These are phyloP conservation scores for Saitozyma podzolica DNA, from an alignment of 768 basidiomycete species.

Conservation along the genomic window DNA sequence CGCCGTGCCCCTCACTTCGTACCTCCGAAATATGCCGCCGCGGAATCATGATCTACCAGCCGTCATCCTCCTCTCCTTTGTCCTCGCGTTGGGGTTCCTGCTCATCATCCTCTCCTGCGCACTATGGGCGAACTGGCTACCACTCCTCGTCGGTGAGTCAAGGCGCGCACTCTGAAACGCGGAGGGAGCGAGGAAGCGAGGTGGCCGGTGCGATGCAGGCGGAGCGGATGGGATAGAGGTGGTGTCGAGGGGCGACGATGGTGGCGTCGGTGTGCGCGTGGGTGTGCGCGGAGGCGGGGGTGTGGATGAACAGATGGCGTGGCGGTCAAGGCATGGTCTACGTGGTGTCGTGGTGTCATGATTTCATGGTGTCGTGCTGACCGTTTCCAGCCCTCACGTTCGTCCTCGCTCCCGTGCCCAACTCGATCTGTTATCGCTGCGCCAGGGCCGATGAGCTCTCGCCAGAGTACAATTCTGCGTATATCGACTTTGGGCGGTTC, in stretches of 20 bases:
- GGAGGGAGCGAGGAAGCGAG: no score
- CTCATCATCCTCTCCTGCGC: slow-evolving; percentile 97
- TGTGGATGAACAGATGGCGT: neutral
- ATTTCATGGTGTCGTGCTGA: neutral
- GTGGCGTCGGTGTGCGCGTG: slow-evolving; percentile 48
- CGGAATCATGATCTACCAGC: slow-evolving; percentile 57
- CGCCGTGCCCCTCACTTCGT: no score
- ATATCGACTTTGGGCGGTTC: slow-evolving; percentile 88
- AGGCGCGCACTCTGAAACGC: neutral
- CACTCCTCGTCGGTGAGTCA: slow-evolving; percentile 81
- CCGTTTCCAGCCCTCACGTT: slow-evolving; percentile 75
- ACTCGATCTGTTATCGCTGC: slow-evolving; percentile 90
- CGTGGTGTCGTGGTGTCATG: neutral
- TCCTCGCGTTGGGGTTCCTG: slow-evolving; percentile 95
- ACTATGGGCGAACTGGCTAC: slow-evolving; percentile 94
- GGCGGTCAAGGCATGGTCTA: neutral
- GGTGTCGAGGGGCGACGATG: no score
- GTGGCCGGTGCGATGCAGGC: no score
- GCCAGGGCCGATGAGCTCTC: slow-evolving; percentile 80
- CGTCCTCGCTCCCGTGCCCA: slow-evolving; percentile 91
- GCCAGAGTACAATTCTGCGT: slow-evolving; percentile 63
- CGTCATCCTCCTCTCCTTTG: slow-evolving; percentile 94
- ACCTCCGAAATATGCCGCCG: no score
- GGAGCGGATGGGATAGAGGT: no score
- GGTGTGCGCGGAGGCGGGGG: neutral